Evolutionary conservation across 2,329 filamentous ascomycete genomes (phyloP).

Genomic region (Scolecobasidium constrictum): DNA sequence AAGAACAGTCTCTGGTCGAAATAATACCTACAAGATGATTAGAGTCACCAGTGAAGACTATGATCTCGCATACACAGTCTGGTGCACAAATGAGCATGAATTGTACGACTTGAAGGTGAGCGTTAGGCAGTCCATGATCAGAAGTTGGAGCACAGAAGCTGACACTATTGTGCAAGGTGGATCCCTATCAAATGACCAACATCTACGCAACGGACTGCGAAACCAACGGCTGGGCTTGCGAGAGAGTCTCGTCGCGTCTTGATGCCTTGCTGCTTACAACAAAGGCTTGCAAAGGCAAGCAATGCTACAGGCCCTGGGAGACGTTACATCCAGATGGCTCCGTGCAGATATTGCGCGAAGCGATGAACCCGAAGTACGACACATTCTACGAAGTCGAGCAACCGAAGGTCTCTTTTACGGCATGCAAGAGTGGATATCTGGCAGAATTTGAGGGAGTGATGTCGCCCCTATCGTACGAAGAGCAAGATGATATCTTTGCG

Average conservation of each 20-base stretch:
- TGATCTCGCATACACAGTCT: conserved; percentile 3
- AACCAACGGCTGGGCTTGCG: background rate
- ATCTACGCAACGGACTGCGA: background rate
- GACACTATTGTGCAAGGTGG: background rate
- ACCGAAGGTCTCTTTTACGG: background rate
- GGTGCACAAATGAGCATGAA: conserved; percentile 5
- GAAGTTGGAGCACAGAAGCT: background rate
- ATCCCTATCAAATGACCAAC: conserved; percentile 1
- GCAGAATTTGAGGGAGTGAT: conserved; percentile 13
- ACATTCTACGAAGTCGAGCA: conserved; percentile 19
- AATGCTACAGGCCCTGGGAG: conserved; percentile 21
- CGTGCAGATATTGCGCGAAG: conserved; percentile 17
- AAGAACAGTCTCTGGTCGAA: background rate
- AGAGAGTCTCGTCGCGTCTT: conserved; percentile 15
- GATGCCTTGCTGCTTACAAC: conserved; percentile 21
- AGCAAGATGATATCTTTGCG: too few species aligned
- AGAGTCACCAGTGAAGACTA: background rate
- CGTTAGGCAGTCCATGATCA: too few species aligned
- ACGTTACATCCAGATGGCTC: conserved; percentile 18
- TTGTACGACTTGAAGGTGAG: conserved; percentile 8
- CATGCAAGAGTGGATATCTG: conserved; percentile 4
- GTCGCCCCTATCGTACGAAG: too few species aligned
- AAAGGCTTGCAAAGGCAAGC: conserved; percentile 20
- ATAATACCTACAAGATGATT: conserved; percentile 8
- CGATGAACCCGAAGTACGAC: conserved; percentile 18